phyloP scores from a whole-genome alignment of 1,284 basidiomycete species.

The Ustilago crameri region DNA sequence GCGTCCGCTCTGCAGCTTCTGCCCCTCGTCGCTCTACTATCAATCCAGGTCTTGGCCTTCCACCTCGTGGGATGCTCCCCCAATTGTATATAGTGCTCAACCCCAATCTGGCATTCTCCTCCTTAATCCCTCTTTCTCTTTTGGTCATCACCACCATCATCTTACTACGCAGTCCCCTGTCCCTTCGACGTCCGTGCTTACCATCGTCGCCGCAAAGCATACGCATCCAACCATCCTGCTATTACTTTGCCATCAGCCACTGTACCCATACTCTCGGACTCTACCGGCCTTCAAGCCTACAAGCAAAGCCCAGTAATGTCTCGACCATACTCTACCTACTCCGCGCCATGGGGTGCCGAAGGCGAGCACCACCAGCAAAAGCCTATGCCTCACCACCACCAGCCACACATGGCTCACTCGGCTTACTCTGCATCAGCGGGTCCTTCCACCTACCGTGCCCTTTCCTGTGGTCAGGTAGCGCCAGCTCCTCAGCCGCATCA shows the following conservation, averaged over 20 bases:
- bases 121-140: conserved; percentile 8
- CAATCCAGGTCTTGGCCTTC: conserved; percentile 27
- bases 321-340: conserved; percentile 26
- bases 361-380: conserved; percentile 31
- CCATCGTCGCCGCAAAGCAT: neutral
- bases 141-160: conserved; percentile 20
- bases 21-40: too few species aligned
- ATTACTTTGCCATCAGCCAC: neutral
- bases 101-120: neutral
- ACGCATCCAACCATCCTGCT: neutral
- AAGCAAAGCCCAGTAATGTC: conserved; percentile 35
- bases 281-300: conserved; percentile 7
- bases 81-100: conserved; percentile 29
- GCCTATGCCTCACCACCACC: conserved; percentile 12
- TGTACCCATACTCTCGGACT: neutral
- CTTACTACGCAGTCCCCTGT: neutral
- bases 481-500: conserved; percentile 14
- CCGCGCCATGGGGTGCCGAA: conserved; percentile 28
- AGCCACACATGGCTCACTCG: conserved; percentile 36
- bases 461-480: conserved; percentile 31
- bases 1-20: neutral
- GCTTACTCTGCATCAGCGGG: conserved; percentile 40
- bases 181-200: neutral
- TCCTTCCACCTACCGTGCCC: conserved; percentile 47
- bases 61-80: conserved; percentile 25